phyloP scores from a whole-genome alignment of 208 protist genomes.

The Naegleria fowleri region DNA sequence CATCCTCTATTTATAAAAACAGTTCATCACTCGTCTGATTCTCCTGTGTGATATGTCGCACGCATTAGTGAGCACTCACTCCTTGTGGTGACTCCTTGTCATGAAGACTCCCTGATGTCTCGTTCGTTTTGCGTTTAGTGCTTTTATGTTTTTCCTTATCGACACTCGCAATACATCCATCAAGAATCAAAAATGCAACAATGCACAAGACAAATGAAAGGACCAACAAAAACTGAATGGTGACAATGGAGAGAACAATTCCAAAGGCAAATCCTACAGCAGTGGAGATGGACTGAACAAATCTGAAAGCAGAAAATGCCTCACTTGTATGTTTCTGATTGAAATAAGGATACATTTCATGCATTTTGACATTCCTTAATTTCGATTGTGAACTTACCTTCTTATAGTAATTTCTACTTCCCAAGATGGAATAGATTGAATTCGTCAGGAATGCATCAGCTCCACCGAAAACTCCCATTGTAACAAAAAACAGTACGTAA shows the following conservation, averaged over 20 bases:
- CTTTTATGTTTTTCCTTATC: background rate
- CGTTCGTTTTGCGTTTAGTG: too few species aligned
- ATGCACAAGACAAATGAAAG: background rate
- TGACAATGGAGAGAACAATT: background rate
- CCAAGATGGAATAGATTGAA: conserved; percentile 11
- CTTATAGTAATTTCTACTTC: background rate
- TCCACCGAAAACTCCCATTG: background rate
- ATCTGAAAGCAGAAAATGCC: background rate
- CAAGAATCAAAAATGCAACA: background rate
- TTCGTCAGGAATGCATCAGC: background rate
- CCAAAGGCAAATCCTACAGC: background rate
- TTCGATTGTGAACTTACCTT: too few species aligned
- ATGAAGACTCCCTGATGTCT: too few species aligned
- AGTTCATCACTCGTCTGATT: too few species aligned
- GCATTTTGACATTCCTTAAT: too few species aligned
- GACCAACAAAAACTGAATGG: background rate
- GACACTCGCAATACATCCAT: background rate
- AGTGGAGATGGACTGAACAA: background rate
- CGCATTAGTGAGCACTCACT: too few species aligned
- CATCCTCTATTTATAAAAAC: too few species aligned
- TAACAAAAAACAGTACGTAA: background rate
- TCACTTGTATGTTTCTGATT: background rate
- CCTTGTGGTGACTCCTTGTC: too few species aligned
- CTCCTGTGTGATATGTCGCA: too few species aligned
- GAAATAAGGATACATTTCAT: too few species aligned